Evolutionary conservation across 139 green algal species (phyloP), one percentile per base, ranked within the genome.

Genomic region (Cymbomonas tetramitiformis): DNA sequence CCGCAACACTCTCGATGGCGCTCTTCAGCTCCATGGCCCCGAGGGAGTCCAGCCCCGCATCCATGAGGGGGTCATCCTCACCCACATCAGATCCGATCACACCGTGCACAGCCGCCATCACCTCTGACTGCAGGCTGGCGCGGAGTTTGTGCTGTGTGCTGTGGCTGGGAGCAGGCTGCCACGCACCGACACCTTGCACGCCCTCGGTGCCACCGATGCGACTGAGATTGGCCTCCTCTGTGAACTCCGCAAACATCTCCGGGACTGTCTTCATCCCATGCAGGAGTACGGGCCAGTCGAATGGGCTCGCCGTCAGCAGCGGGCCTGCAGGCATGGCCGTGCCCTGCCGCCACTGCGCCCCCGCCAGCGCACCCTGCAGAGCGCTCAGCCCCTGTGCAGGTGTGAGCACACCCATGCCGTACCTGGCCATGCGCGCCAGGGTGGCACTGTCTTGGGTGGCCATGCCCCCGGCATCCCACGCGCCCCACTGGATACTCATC

Each of bases 391-490:
- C 77, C 30, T 74, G 43, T 3, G 23, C 9, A 2, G 72, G 65
- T 15, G 30, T 9, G 38, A 83, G 31, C 29, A 75, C 31, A 0
- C 55, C 56, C 60, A 94, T 86, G 54, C 86, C 85, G 4, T 65
- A 86, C 6, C 72, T 67, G 58, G 79, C 68, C 56, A 89, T 71
- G 5, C 84, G 58, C 24, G 52, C 55, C 2, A 76, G 71, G 38
- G 78, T 32, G 21, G 68, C 50, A 10, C 71, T 68, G 1, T 73
- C 74, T 3, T 30, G 23, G 0, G 70, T 64, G 8, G 86, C 86
- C 86, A 94, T 94, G 54, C 86, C 85, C 2, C 65, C 73, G 26
- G 77, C 78, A 1, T 59, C 70, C 86, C 86, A 95, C 12, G 86
- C 86, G 30, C 86, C 86, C 86, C 86, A 95, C 65, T 95, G 86